Base-by-base conservation (phyloP, 164 flowering plant species). In the Stephania cephalantha region DNA sequence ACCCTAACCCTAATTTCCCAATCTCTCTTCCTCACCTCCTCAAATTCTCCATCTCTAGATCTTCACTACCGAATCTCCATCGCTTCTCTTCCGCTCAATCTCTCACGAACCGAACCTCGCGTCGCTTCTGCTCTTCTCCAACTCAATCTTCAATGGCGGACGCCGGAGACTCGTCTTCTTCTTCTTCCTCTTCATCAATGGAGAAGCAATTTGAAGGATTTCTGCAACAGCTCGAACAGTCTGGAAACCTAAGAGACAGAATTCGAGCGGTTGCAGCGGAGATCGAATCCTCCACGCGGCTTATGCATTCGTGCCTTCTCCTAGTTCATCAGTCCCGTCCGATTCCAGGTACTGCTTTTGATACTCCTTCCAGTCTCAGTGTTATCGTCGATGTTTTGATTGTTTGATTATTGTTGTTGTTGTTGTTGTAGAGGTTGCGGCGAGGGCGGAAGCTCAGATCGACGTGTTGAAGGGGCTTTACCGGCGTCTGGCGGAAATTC, bases 281-380 rank as follows among this genome's bases (percentile, higher is more conserved):
- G 78, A 91, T 95, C 70, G 99, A 93, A 77, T 85, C 91, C 48
- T 78, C 84, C 17, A 83, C 83, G 0, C 84, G 98, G 78, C 69
- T 91, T 69, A 88, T 95, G 84, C 88, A 95, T 20, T 87, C 95
- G 5, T 78, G 80, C 65, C 82, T 95, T 11, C 92, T 95, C 67
- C 92, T 89, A 12, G 89, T 95, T 64, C 97, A 95, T 78, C 95
- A 93, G 75, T 87, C 97, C 77, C 91, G 91, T 31, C 91, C 96
- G 0, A 58, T 86, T 70, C 82, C 96, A 20, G 99, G 99, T 93
- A 83, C 35, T 8, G 52, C 30, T 18, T 4, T 3, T 55, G 18
- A 7, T 22, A 6, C 2, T 10, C 31, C 15, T 2, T 61, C 50
- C 4, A 44, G 17, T 25, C 11, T 12, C 7, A n/a, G 20, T 46